These are phyloP conservation scores for Camellia oleifera DNA, from an alignment of 179 eudicot species.

Conservation along the genomic window DNA sequence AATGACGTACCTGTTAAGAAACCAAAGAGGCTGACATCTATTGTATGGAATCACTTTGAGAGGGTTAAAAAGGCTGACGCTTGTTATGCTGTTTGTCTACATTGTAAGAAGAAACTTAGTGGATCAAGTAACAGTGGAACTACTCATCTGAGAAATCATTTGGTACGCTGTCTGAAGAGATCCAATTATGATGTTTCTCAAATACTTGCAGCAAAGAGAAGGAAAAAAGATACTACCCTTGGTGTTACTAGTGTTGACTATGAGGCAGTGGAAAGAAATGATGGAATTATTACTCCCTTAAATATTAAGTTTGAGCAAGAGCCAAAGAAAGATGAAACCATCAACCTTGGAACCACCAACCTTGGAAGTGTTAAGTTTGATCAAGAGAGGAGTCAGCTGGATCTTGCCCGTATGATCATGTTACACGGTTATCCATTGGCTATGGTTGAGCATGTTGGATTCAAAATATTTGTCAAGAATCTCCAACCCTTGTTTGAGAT, in stretches of 20 bases:
- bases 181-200: constrained; percentile 89
- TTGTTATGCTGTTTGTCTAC: constrained; percentile 85
- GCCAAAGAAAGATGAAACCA: constrained; percentile 56
- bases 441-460: constrained; percentile 89
- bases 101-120: constrained; percentile 87
- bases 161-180: constrained; percentile 86
- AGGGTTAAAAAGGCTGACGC: constrained; percentile 79
- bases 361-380: constrained; percentile 66
- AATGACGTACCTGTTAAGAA: constrained; percentile 71
- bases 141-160: constrained; percentile 92
- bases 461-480: constrained; percentile 78
- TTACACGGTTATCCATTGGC: constrained; percentile 87
- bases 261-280: constrained; percentile 60
- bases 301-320: constrained; percentile 64
- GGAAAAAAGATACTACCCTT: constrained; percentile 65
- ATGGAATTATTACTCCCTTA: constrained; percentile 51
- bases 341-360: constrained; percentile 43
- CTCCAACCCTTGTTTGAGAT: constrained; percentile 84
- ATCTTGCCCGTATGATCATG: constrained; percentile 93
- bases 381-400: constrained; percentile 76
- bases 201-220: constrained; percentile 74
- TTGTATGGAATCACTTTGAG: constrained; percentile 97
- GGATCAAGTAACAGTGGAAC: constrained; percentile 98
- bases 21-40: constrained; percentile 88
- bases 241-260: constrained; percentile 40